Evolutionary conservation across 2,329 filamentous ascomycete genomes (phyloP), one percentile per base, ranked within the genome.

Genomic region (Fusarium floridanum): DNA sequence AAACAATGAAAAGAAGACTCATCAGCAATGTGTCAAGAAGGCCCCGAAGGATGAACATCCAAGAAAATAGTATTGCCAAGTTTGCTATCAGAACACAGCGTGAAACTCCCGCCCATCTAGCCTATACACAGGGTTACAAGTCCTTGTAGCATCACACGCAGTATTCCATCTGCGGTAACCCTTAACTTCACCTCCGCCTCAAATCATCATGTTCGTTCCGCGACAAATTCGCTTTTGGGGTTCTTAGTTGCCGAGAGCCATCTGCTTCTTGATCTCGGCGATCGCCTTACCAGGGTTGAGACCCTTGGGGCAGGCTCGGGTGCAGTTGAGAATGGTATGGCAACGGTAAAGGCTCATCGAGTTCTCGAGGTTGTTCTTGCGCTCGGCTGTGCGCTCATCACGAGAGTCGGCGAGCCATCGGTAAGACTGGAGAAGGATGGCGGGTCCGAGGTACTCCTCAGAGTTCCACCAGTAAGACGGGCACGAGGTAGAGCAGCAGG

Each of bases 401-500:
- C 97, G 93, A 50, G 94, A 97, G 84, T 99, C 97, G 82, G 92
- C 93, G 77, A 99, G 89, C 97, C 97, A 99, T 82, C 96, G 92
- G 91, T 98, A 99, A 10, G 95, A 98, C 87, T 99, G 97, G 77
- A 99, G 91, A 63, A 99, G 93, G 71, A 99, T 94, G 77, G 97
- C 97, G 70, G 97, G 97, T 74, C 97, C 97, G 61, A 99, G 94
- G 88, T 99, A 99, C 86, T 98, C 95, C 87, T 98, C 95, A 79
- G 93, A 92, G 89, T 99, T 99, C 97, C 97, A 99, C 97, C 97
- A 99, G 90, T 99, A 99, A 20, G 95, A 98, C n/a, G 97, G 97
- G 90, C 97, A 99, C 56, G 96, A 98, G 24, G 97, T 99, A 77
- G 94, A 97, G 92, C 97, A 99, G 92, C 97, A 99, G 79, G 96